Evolutionary conservation across 1,139 yeast genomes (phyloP).

Genomic region (Eremothecium sinecaudum): DNA sequence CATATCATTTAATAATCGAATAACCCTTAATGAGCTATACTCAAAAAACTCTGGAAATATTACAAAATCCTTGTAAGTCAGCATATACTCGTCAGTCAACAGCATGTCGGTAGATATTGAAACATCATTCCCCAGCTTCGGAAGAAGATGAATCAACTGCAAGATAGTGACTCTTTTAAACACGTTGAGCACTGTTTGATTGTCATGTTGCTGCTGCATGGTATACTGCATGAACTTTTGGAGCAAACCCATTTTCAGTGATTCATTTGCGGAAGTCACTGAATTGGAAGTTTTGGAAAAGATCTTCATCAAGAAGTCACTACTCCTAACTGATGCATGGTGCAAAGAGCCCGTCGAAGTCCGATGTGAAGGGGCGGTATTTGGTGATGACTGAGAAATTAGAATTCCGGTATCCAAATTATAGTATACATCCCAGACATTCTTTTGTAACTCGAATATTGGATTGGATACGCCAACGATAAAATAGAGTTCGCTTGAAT

Average conservation of each 20-base stretch:
- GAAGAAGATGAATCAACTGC: slow-evolving; percentile 17
- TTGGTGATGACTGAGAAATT: slow-evolving; percentile 6
- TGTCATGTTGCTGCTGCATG: slow-evolving; percentile 18
- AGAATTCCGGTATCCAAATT: slow-evolving; percentile 21
- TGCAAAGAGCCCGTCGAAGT: slow-evolving; percentile 2
- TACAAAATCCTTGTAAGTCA: slow-evolving; percentile 19
- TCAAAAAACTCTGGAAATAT: slow-evolving; percentile 20
- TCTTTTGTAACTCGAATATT: slow-evolving; percentile 22
- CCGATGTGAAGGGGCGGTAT: slow-evolving; percentile 9
- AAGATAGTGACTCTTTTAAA: slow-evolving; percentile 20
- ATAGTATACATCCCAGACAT: slow-evolving; percentile 26
- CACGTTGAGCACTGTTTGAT: slow-evolving; percentile 17
- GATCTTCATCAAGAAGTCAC: slow-evolving; percentile 10
- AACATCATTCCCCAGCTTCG: slow-evolving; percentile 1
- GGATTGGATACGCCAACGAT: slow-evolving; percentile 29
- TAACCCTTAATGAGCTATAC: slow-evolving; percentile 11
- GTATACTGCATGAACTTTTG: slow-evolving; percentile 14
- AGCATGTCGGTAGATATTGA: slow-evolving; percentile 8
- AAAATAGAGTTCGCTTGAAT: slow-evolving; percentile 6
- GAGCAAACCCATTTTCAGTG: slow-evolving; percentile 12
- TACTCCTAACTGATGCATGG: slow-evolving; percentile 2
- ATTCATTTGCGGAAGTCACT: background rate
- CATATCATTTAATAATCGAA: slow-evolving; percentile 10
- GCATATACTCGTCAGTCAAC: slow-evolving; percentile 17
- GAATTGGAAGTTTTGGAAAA: slow-evolving; percentile 9